Base-by-base conservation (phyloP, 345 rosid species). In the Turritis glabra region DNA sequence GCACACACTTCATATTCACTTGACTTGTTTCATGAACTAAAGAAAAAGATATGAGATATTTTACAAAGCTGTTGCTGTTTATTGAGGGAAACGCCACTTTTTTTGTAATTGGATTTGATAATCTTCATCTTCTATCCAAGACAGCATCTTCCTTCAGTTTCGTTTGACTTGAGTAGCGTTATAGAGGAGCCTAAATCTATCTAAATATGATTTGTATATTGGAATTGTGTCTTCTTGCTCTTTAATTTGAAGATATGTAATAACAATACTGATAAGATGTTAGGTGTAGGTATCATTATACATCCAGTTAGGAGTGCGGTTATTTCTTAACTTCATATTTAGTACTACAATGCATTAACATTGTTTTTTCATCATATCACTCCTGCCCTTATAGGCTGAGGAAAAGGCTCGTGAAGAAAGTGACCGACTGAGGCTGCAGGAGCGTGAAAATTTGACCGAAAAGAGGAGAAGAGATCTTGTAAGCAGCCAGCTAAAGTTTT, bases 401-500 rank as follows among this genome's bases (percentile, higher is more conserved):
- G 85, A 90, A 82, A 84, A 87, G 77, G 89, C 96, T 29, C 98
- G 88, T 37, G 96, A 90, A 84, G 98, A 90, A 83, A 88, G 90
- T 77, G 98, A 92, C 78, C 89, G 80, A 83, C 85, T 90, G 84
- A 87, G 98, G 83, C 90, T 82, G 68, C 90, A 92, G 75, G 97
- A 92, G 85, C 96, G 92, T 48, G 96, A 92, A 69, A 85, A 80
- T 74, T 74, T 88, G 70, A 86, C 92, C 13, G 93, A 92, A 77
- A 90, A 84, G 84, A 84, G 94, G 79, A 90, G 83, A 85, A 85
- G 92, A 82, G 98, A 92, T 85, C 83, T 92, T 93, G 99, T 95
- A 80, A 47, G 97, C 80, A 51, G 53, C 68, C 69, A 51, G 50
- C 46, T 62, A 44, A 26, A 1, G 2, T 70, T 27, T 41, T 11